Evolutionary conservation across 2,329 filamentous ascomycete genomes (phyloP).

Genomic region (Stemphylium vesicarium): DNA sequence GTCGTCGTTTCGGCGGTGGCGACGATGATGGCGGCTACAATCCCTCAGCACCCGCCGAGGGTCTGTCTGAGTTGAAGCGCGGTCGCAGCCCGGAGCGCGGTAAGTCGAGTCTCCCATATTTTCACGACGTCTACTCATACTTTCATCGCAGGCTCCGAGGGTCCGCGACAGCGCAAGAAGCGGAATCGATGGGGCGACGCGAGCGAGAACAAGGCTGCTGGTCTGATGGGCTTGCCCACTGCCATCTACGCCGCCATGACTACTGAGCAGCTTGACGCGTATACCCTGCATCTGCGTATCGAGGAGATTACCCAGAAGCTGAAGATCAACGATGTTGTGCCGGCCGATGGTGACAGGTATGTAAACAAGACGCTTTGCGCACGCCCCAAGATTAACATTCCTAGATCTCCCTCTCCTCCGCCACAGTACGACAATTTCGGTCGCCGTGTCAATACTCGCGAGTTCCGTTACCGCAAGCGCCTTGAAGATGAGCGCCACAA

Average conservation of each 20-base stretch:
- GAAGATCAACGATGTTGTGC: slow-evolving; percentile 98
- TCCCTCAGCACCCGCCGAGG: slow-evolving; percentile 54
- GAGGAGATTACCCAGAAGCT: slow-evolving; percentile 99
- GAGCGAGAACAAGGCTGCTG: slow-evolving; percentile 97
- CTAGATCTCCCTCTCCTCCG: slow-evolving; percentile 89
- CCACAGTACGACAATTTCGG: slow-evolving; percentile 99
- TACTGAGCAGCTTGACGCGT: slow-evolving; percentile 95
- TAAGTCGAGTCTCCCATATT: slow-evolving; percentile 51
- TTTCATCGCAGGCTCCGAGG: slow-evolving; percentile 61
- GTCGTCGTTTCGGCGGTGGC: slow-evolving; percentile 77
- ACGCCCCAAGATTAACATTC: slow-evolving; percentile 15
- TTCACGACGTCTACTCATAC: slow-evolving; percentile 16
- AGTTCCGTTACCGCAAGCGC: slow-evolving; percentile 97
- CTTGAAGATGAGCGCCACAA: slow-evolving; percentile 99
- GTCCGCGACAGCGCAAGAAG: slow-evolving; percentile 91
- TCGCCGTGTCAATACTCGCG: slow-evolving; percentile 98
- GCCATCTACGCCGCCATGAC: slow-evolving; percentile 98
- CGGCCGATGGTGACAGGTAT: slow-evolving; percentile 92
- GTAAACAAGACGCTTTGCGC: slow-evolving; percentile 42
- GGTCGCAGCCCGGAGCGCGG: slow-evolving; percentile 89
- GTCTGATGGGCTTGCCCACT: slow-evolving; percentile 95
- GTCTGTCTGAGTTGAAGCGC: slow-evolving; percentile 70
- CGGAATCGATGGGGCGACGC: slow-evolving; percentile 98
- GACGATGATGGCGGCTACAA: slow-evolving; percentile 58
- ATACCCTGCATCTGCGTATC: slow-evolving; percentile 93